Base-by-base conservation (phyloP, 768 basidiomycete genomes). In the Lepiota venenata region DNA sequence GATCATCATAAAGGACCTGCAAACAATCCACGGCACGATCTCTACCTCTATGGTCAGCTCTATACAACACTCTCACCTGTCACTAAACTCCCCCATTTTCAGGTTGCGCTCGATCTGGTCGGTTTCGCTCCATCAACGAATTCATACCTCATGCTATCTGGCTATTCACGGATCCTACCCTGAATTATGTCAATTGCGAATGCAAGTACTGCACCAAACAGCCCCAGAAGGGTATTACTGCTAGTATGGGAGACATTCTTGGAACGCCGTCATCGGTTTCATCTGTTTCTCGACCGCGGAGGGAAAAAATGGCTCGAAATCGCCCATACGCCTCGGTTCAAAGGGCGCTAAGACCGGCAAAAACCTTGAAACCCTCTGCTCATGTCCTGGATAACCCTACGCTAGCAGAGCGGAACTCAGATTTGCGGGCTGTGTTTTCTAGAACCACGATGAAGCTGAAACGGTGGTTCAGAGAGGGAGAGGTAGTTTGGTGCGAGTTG, bases 81-180 rank as follows among this genome's bases (percentile, higher is more conserved):
- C 21, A 50, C 37, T 59, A 50, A 46, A 32, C 50, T 36, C 27
- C 47, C 16, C 55, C 25, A 5, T 20, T 52, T 75, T 68, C 70
- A 69, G 84, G 84, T 2, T 55, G 47, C 14, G 69, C 75, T 38
- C 71, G 69, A 27, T 79, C 72, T 51, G 66, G 64, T 39, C 71
- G 73, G 32, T 93, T 92, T 67, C 87, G 92, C 40, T 92, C 91
- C 11, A 73, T 84, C n/a, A 86, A 87, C 45, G 92, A 94, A 64
- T 91, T 93, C 65, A 79, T 87, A 44, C 90, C 91, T 3, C 92
- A 94, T 61, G 88, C 88, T 2, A 73, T 84, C 55, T 93, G 91
- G 91, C 78, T 93, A 9, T 74, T 85, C 66, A 72, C 73, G 6
- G 84, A 88, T 55, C 62, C 71, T 0, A 72, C 71, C 2, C 63